Evolutionary conservation across 1,284 basidiomycete genomes (phyloP), one percentile per base, ranked within the genome.

Genomic region (Melanopsichium pennsylvanicum): DNA sequence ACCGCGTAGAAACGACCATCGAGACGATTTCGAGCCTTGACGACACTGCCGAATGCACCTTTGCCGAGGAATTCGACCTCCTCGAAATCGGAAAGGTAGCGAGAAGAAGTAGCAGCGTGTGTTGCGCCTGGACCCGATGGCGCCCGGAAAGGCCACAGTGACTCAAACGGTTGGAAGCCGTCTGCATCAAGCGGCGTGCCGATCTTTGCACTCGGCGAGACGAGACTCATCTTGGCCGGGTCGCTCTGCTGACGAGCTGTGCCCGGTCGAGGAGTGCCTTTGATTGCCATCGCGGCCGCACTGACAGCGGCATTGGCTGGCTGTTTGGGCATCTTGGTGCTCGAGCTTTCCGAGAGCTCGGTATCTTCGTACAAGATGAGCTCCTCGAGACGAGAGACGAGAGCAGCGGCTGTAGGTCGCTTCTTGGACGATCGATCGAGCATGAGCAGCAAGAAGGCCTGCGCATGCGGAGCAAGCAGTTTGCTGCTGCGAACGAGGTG

Each of bases 1-100:
- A 91, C 87, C 4, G 91, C 89, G 38, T 73, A 81, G 40, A 74
- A 70, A 31, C 77, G 67, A 5, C 82, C 83, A 56, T 86, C 85
- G 2, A 85, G 81, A 82, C 88, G 90, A 78, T 97, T 94, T 47
- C 89, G 85, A 1, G 93, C 93, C 81, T 97, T 97, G 37, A 96
- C 92, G 0, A 97, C 94, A 19, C 91, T 90, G 0, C 93, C 93
- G 79, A 94, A 97, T 0, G 90, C 93, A 1, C 93, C 93, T 78
- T 90, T 90, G 1, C 94, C 93, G 7, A 82, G 68, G 41, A 80
- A 79, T 36, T 76, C 76, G 27, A 81, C 71, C 51, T 81, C 78
- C 36, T 78, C 76, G 42, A 81, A 81, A 61, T 81, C 80, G 19
- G 68, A 75, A 15, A 74, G 48, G 46, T 80, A 81, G 9, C 80